Base-by-base conservation (phyloP, 108 stramenopile species). In the Fragilariopsis cylindrus region DNA sequence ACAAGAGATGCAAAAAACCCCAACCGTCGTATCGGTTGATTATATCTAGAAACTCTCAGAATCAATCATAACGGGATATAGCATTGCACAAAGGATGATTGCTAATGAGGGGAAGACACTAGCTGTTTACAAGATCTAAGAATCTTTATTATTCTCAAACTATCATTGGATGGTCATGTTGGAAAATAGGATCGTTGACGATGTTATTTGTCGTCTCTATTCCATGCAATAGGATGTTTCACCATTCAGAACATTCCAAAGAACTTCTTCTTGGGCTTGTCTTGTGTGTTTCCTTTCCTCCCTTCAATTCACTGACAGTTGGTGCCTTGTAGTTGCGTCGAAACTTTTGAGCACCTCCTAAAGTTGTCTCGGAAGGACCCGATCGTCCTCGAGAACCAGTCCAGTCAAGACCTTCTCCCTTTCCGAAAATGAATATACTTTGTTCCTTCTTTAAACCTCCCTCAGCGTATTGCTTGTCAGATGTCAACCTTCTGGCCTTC, bases 391-490 rank as follows among this genome's bases (percentile, higher is more conserved):
- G 63, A 3, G 60, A 70, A 21, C 93, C 93, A 48, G 93, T 89
- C 93, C 93, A 94, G 65, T 94, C 89, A n/a, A 94, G 71, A 13
- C 93, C 93, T 15, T 74, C 66, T 50, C 93, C 93, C 6, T 76
- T 70, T 7, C 93, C 93, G 49, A 94, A 87, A 58, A 94, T 85
- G 39, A 77, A 79, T 4, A 88, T 83, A 43, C 81, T 83, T 68
- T 94, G 93, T 50, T 90, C 88, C 73, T 87, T 91, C 75, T 84
- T 87, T 88, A 76, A 94, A n/a, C 93, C 93, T 15, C 93, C 93
- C n/a, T 39, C 30, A 2, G 93, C 89, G 68, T 92, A 92, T 19
- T 83, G 79, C 69, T 87, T 87, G 75, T 92, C 91, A 46, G 87
- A 84, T 66, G 76, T 67, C 5, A 81, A 68, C 91, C 91, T 89